These are phyloP conservation scores for Lasiosphaeria ovina DNA, from an alignment of 495 filamentous ascomycete genomes.

Conservation along the genomic window DNA sequence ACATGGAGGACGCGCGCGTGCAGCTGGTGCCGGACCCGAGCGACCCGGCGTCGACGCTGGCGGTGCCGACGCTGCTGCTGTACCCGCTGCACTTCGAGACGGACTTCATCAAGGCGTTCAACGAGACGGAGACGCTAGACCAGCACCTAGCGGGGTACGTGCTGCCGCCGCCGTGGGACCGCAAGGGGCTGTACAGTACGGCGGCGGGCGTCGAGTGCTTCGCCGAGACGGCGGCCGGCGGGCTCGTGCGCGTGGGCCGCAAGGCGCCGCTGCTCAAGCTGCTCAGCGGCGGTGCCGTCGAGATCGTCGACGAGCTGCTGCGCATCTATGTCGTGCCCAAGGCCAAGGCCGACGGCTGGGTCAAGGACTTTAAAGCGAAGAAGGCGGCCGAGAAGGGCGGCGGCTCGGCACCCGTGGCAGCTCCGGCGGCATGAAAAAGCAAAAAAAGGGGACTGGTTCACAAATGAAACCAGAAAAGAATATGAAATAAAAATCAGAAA, in stretches of 20 bases:
- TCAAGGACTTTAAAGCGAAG: constrained; percentile 76
- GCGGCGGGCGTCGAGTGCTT: constrained; percentile 74
- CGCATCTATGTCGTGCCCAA: constrained; percentile 77
- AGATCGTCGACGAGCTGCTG: constrained; percentile 83
- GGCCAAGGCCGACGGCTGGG: constrained; percentile 64
- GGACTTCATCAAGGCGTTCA: constrained; percentile 86
- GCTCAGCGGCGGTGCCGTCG: constrained; percentile 72
- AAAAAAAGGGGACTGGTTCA: too few species aligned
- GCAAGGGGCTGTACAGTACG: constrained; percentile 58
- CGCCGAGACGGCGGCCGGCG: constrained; percentile 77
- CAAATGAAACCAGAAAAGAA: too few species aligned
- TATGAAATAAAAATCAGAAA: too few species aligned
- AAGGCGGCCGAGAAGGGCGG: constrained; percentile 39
- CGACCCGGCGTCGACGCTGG: constrained; percentile 65
- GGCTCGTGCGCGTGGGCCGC: constrained; percentile 86
- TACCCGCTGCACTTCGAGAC: constrained; percentile 76
- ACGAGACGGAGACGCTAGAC: constrained; percentile 64
- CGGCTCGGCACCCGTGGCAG: too few species aligned
- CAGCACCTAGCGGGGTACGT: constrained; percentile 73
- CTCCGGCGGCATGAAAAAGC: too few species aligned
- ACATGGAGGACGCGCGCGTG: constrained; percentile 76
- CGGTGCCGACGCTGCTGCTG: constrained; percentile 77
- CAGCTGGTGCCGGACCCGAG: constrained; percentile 68
- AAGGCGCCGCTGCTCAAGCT: constrained; percentile 73
- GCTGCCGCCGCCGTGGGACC: constrained; percentile 82